Conservation (phyloP, 306 rosid genomes). For the Glycine latifolia region DNA sequence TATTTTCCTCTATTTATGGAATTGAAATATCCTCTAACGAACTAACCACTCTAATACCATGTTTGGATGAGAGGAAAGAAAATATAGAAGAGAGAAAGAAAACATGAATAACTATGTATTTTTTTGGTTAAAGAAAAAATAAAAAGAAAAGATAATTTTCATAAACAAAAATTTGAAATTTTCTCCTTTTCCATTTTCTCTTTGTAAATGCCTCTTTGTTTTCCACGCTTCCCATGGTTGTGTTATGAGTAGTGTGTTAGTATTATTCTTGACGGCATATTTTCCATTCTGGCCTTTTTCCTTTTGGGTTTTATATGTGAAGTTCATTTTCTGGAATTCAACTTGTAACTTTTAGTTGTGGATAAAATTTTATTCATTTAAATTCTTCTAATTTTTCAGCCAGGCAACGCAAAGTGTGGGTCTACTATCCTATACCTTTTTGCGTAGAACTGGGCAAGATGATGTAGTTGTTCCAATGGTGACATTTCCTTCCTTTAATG, state of each 20-base stretch:
- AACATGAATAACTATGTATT: background rate
- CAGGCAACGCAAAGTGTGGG: slow-evolving; percentile 89
- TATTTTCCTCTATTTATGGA: background rate
- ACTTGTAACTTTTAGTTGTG: slow-evolving; percentile 11
- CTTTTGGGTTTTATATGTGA: slow-evolving; percentile 1
- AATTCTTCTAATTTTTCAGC: slow-evolving; percentile 55
- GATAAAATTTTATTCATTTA: slow-evolving; percentile 19
- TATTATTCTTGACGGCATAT: slow-evolving; percentile 14
- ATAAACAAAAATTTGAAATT: background rate
- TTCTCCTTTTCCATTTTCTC: background rate
- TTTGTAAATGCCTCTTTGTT: background rate
- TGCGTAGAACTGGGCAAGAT: slow-evolving; percentile 90
- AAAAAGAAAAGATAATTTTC: background rate
- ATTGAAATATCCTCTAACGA: background rate
- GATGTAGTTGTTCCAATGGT: slow-evolving; percentile 97
- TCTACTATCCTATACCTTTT: slow-evolving; percentile 83
- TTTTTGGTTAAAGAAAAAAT: background rate
- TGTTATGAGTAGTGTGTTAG: slow-evolving; percentile 24
- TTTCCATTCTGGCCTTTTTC: background rate
- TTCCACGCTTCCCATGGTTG: background rate
- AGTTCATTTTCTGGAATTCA: slow-evolving; percentile 19
- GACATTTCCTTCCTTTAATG: slow-evolving; percentile 40
- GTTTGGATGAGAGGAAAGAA: background rate
- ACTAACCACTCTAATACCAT: background rate
- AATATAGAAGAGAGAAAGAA: background rate